Evolutionary conservation across 148 eudicot species (phyloP).

Genomic region (Silene latifolia): DNA sequence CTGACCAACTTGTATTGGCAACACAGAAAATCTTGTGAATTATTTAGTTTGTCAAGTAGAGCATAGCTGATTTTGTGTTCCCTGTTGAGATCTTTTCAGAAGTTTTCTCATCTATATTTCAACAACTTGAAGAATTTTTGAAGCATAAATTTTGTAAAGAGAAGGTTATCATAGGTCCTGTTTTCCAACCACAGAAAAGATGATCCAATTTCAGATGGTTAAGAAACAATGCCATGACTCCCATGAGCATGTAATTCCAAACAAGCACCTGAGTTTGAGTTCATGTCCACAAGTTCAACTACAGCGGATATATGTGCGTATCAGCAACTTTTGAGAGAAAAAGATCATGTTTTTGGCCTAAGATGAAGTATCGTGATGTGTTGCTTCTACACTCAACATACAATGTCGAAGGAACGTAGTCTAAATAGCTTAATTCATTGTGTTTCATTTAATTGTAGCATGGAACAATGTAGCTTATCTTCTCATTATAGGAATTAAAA

Average conservation of each 20-base stretch:
- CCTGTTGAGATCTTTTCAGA: slow-evolving; percentile 33
- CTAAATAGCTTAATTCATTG: neutral
- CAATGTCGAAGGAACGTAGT: neutral
- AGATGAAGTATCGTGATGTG: neutral
- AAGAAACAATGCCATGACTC: neutral
- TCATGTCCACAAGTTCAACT: no score
- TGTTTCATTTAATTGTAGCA: neutral
- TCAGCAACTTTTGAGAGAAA: neutral
- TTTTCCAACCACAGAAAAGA: neutral
- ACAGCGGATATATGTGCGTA: neutral
- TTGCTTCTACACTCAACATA: neutral
- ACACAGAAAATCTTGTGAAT: no score
- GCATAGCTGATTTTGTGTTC: neutral
- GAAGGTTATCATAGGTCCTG: slow-evolving; percentile 21
- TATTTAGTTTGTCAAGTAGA: neutral
- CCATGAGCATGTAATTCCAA: no score
- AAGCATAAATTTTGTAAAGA: slow-evolving; percentile 47
- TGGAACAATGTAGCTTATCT: neutral
- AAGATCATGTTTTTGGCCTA: neutral
- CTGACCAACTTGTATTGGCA: neutral
- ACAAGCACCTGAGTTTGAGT: no score
- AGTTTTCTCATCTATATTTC: slow-evolving; percentile 42
- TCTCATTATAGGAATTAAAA: neutral
- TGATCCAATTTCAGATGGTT: neutral
- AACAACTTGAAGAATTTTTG: slow-evolving; percentile 52